These are phyloP conservation scores for Aspergillus awamori DNA, from an alignment of 2,329 filamentous ascomycete species.

Conservation along the genomic window DNA sequence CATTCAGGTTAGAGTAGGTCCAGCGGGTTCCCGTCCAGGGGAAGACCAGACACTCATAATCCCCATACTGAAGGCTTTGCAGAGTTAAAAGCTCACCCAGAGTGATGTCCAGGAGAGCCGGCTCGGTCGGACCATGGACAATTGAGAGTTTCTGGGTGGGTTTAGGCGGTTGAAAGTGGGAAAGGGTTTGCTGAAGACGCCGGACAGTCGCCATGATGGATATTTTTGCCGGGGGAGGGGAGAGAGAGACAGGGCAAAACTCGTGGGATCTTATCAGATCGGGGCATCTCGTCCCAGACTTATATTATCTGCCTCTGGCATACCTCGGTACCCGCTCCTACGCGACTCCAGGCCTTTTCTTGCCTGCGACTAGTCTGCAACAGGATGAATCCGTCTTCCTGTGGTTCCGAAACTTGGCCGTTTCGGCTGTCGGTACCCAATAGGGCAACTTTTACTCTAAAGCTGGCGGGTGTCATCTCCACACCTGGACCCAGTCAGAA, in stretches of 20 bases:
- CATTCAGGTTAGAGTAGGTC: constrained; percentile 68
- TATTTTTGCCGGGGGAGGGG: neutral
- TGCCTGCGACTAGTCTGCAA: neutral
- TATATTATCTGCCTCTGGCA: neutral
- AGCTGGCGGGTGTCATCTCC: neutral
- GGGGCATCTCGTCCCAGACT: neutral
- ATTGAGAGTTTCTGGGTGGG: constrained; percentile 51
- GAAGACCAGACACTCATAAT: constrained; percentile 70
- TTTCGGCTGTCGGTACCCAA: constrained; percentile 3
- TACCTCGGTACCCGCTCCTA: neutral
- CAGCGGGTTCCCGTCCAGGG: constrained; percentile 76
- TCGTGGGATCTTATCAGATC: constrained; percentile 12
- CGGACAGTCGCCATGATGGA: constrained; percentile 31
- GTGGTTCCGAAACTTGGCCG: neutral
- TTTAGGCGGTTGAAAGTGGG: constrained; percentile 29
- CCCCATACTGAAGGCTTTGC: constrained; percentile 67
- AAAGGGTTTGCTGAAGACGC: constrained; percentile 35
- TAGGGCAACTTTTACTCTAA: neutral
- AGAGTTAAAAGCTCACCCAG: constrained; percentile 72
- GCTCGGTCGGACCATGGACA: constrained; percentile 68
- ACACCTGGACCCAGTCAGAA: neutral
- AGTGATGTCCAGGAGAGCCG: constrained; percentile 70
- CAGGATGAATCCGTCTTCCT: neutral
- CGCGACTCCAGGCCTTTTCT: neutral
- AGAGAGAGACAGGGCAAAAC: neutral